These are phyloP conservation scores for Rhodotorula babjevae DNA, from an alignment of 768 basidiomycete species.

Conservation along the genomic window DNA sequence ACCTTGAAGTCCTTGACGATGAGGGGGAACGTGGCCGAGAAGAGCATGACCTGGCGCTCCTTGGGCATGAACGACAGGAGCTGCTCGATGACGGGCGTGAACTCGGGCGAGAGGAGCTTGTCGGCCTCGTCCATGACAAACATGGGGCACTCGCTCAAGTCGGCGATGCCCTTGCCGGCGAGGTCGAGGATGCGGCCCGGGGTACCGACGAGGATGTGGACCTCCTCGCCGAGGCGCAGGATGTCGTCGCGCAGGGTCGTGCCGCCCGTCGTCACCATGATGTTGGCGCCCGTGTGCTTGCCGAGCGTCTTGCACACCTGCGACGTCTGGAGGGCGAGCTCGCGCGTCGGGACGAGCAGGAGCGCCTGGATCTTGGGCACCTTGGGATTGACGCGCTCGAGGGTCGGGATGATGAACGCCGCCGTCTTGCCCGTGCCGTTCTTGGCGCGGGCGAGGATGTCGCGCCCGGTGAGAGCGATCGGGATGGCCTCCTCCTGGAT, in stretches of 20 bases:
- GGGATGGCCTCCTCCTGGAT: constrained; percentile 99
- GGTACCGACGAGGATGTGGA: constrained; percentile 95
- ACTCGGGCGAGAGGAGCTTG: constrained; percentile 93
- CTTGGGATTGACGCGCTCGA: constrained; percentile 81
- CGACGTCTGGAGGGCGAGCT: constrained; percentile 95
- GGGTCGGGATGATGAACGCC: constrained; percentile 94
- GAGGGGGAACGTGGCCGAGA: constrained; percentile 97
- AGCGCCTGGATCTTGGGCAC: constrained; percentile 90
- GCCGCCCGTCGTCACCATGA: constrained; percentile 99
- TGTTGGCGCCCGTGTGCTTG: constrained; percentile 89
- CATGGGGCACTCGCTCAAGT: constrained; percentile 86
- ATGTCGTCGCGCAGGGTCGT: constrained; percentile 98
- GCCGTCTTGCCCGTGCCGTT: constrained; percentile 96
- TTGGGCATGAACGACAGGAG: constrained; percentile 75
- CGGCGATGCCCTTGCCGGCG: constrained; percentile 85
- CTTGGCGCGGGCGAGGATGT: constrained; percentile 91
- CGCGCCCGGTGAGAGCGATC: constrained; percentile 83
- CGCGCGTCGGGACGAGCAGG: constrained; percentile 95
- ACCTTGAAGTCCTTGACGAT: constrained; percentile 99
- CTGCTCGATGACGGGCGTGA: constrained; percentile 97
- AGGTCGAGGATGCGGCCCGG: constrained; percentile 94
- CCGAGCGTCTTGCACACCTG: constrained; percentile 97
- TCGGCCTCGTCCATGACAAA: constrained; percentile 99
- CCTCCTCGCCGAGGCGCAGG: constrained; percentile 76
- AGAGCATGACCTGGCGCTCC: constrained; percentile 94